Base-by-base conservation (phyloP, 768 basidiomycete species). In the Psilocybe subaeruginosa region DNA sequence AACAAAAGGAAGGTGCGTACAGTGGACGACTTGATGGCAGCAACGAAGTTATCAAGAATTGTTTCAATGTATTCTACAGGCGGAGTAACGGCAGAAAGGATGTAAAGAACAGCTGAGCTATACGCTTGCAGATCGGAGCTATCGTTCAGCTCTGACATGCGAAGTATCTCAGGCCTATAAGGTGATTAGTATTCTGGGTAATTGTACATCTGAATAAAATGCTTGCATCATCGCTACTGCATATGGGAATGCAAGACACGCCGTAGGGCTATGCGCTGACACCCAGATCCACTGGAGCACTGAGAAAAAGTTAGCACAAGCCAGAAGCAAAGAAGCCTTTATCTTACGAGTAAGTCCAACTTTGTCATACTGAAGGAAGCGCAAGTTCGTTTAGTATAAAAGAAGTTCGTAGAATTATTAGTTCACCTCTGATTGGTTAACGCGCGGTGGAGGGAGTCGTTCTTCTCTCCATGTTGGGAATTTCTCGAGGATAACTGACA, bases 131-230 rank as follows among this genome's bases (percentile, higher is more conserved):
- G 73, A 59, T 96, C 95, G 7, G 87, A 79, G 72, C 82, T 89
- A 69, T 97, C 95, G 69, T 90, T 94, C 59, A 96, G 82, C 69
- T 97, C 95, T 58, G 93, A 88, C 90, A 97, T 93, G 63, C 86
- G 88, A 69, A 96, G 82, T 60, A 94, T 90, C 72, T 93, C 92
- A 39, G 93, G 93, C 70, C 93, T 95, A 35, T 58, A 50, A 59
- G 30, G 37, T 54, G 1, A 64, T 57, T 53, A 62, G 17, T 45
- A 45, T 56, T 30, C n/a, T 43, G 41, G 46, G 50, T 7, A 60
- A 59, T 60, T 54, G 17, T 56, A 11, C 35, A 59, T 47, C 51
- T 33, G 50, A 39, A 29, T 56, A 58, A 60, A 53, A 4, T 31
- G 82, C 91, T 62, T 62, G 95, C 91, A 97, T 81, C 73, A 95